These are phyloP conservation scores for Articulospora tetracladia DNA, from an alignment of 495 filamentous ascomycete genomes.

Conservation along the genomic window DNA sequence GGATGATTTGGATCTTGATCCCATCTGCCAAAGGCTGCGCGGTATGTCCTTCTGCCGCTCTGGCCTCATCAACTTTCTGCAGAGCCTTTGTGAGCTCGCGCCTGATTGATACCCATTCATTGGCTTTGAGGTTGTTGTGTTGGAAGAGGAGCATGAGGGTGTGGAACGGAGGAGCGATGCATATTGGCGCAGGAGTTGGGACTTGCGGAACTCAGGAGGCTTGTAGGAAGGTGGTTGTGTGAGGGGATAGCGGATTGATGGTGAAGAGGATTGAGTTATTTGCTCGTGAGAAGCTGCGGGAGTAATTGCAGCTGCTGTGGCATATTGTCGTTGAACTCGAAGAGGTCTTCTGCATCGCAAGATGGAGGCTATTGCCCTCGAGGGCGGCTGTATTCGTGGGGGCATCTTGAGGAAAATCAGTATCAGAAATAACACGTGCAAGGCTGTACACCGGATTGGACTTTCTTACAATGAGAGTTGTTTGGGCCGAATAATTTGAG, in stretches of 20 bases:
- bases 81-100: constrained; percentile 74
- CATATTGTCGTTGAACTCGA: constrained; percentile 23
- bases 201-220: constrained; percentile 80
- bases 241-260: constrained; percentile 42
- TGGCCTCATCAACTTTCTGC: constrained; percentile 53
- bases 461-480: constrained; percentile 9
- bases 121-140: constrained; percentile 88
- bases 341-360: constrained; percentile 16
- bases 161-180: constrained; percentile 87
- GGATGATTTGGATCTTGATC: constrained; percentile 75
- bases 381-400: constrained; percentile 25
- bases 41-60: constrained; percentile 41
- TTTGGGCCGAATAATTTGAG: background rate
- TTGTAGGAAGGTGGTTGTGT: constrained; percentile 88
- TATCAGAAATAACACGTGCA: background rate
- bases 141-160: constrained; percentile 92
- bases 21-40: constrained; percentile 42
- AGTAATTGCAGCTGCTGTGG: constrained; percentile 19
- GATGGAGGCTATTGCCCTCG: constrained; percentile 23
- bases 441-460: background rate
- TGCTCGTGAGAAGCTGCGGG: constrained; percentile 20
- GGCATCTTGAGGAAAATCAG: constrained; percentile 39
- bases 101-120: constrained; percentile 83
- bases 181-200: constrained; percentile 92
- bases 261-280: constrained; percentile 48